phyloP scores from a whole-genome alignment of 1,284 basidiomycete species.

The Apiotrichum brassicae region DNA sequence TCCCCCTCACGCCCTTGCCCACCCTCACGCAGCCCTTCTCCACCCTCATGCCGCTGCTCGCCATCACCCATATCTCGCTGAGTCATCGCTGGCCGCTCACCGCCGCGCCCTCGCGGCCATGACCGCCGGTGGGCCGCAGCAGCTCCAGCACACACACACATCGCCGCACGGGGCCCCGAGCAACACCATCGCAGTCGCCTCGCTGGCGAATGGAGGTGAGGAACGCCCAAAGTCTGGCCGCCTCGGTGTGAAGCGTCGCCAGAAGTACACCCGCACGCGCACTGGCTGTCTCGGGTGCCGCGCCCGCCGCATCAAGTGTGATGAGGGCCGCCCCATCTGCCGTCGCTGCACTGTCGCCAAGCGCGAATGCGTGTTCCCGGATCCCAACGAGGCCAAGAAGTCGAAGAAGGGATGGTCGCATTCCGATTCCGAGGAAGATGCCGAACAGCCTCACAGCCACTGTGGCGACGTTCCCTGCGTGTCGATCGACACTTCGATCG shows the following conservation, averaged over 20 bases:
- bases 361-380: constrained; percentile 20
- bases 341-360: constrained; percentile 39
- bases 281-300: constrained; percentile 43
- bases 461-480: neutral
- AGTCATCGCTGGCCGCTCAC: neutral
- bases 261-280: constrained; percentile 41
- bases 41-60: neutral
- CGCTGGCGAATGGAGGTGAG: neutral
- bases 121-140: neutral
- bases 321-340: constrained; percentile 40
- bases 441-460: neutral
- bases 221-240: constrained; percentile 15
- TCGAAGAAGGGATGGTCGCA: constrained; percentile 10
- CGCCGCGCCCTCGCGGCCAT: neutral
- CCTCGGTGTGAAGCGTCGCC: constrained; percentile 32
- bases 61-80: neutral
- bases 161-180: neutral
- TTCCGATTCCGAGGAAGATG: constrained; percentile 5
- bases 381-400: constrained; percentile 3
- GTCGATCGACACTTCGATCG: neutral
- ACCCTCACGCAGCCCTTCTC: neutral
- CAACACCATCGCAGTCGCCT: neutral
- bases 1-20: neutral
- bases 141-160: neutral
- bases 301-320: constrained; percentile 42